Percentiles rank a stretch among this genome's conserved stretches.
Conservation (phyloP, 345 rosid genomes). For the Arabidopsis arenosa region DNA sequence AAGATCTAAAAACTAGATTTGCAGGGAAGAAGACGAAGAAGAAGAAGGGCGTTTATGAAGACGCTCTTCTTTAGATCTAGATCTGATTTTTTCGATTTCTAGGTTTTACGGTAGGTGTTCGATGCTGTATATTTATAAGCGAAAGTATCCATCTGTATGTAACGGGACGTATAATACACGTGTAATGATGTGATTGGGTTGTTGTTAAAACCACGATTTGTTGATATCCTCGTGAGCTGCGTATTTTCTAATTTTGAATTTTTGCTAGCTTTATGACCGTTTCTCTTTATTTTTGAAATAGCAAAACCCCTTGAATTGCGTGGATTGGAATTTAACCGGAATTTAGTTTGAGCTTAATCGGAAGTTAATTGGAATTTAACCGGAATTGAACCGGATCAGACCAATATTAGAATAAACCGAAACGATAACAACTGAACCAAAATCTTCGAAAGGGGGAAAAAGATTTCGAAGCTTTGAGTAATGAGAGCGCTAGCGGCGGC, state of each 20-base stretch:
- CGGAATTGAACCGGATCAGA: conserved; percentile 17
- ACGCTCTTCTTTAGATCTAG: conserved; percentile 55
- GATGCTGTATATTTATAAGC: conserved; percentile 40
- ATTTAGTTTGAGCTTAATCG: no score
- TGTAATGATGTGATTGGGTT: conserved; percentile 39
- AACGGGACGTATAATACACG: conserved; percentile 39
- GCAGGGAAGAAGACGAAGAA: conserved; percentile 27
- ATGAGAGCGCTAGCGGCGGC: conserved; percentile 50
- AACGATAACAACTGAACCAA: conserved; percentile 29
- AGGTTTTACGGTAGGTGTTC: background rate
- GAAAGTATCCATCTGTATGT: conserved; percentile 5
- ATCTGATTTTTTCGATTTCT: conserved; percentile 20
- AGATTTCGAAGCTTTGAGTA: conserved; percentile 18
- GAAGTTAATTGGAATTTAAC: no score
- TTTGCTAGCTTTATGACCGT: conserved; percentile 20
- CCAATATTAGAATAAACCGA: conserved; percentile 15
- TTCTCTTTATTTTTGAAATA: conserved; percentile 27
- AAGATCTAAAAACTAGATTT: background rate
- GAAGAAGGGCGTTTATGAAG: conserved; percentile 60
- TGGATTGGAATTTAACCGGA: background rate
- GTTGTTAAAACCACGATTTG: conserved; percentile 26
- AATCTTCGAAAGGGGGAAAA: background rate
- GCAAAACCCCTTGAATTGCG: conserved; percentile 21
- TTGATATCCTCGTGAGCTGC: conserved; percentile 32
- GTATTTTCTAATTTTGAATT: conserved; percentile 45